These are phyloP conservation scores for Saccharomyces pastorianus DNA, from an alignment of 1,139 yeast genomes.

Conservation along the genomic window DNA sequence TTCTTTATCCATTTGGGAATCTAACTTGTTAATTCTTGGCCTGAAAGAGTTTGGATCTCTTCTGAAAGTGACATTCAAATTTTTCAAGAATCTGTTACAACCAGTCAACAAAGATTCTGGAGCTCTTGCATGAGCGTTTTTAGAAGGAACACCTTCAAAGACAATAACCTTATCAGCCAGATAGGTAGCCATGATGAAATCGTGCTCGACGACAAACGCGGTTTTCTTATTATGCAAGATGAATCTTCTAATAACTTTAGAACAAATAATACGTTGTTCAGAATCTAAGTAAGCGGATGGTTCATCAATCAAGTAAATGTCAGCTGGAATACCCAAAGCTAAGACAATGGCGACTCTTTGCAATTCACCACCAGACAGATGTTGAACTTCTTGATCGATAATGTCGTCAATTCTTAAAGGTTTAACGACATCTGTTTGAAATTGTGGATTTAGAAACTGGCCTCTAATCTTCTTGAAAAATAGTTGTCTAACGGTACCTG, in stretches of 20 bases:
- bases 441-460: constrained; percentile 89
- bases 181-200: constrained; percentile 98
- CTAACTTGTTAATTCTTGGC: constrained; percentile 95
- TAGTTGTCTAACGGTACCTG: constrained; percentile 96
- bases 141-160: constrained; percentile 89
- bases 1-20: constrained; percentile 97
- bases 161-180: constrained; percentile 97
- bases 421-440: constrained; percentile 95
- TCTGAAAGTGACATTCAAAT: constrained; percentile 95
- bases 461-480: constrained; percentile 94
- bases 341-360: constrained; percentile 97
- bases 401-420: constrained; percentile 90
- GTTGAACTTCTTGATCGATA: constrained; percentile 95
- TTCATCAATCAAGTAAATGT: constrained; percentile 92
- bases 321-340: constrained; percentile 91
- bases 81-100: constrained; percentile 93
- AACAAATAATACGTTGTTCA: constrained; percentile 97
- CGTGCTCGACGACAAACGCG: constrained; percentile 97
- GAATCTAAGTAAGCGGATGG: constrained; percentile 98
- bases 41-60: constrained; percentile 97
- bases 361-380: constrained; percentile 97
- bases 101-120: constrained; percentile 94
- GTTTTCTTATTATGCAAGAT: constrained; percentile 94
- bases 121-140: constrained; percentile 68
- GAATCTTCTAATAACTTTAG: constrained; percentile 95